Evolutionary conservation across 352 stramenopile species (phyloP).

Genomic region (Phytopythium montanum): DNA sequence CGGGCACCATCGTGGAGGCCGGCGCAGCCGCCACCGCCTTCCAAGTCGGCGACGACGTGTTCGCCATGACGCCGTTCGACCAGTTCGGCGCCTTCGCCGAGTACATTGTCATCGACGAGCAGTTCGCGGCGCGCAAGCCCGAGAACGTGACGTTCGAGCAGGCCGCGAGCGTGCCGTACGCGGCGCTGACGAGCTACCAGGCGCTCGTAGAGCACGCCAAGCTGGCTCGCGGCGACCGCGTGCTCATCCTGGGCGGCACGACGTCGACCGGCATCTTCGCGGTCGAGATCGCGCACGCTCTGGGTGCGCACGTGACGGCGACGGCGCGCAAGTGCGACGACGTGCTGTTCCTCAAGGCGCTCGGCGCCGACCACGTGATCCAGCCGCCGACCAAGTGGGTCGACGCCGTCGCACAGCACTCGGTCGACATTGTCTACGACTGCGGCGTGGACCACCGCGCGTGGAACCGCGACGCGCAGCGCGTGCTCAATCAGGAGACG

Average conservation of each 20-base stretch:
- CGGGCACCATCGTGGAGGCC: constrained; percentile 54
- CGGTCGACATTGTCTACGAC: constrained; percentile 35
- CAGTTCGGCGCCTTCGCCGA: constrained; percentile 53
- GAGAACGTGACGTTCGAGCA: constrained; percentile 45
- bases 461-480: constrained; percentile 27
- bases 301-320: constrained; percentile 47
- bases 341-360: constrained; percentile 38
- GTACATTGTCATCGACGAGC: constrained; percentile 31
- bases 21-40: constrained; percentile 39
- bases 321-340: constrained; percentile 60
- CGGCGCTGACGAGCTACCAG: constrained; percentile 59
- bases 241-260: constrained; percentile 62
- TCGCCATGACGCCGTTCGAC: constrained; percentile 37
- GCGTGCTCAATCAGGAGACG: constrained; percentile 24
- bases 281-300: constrained; percentile 56
- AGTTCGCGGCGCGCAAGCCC: constrained; percentile 47
- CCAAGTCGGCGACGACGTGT: constrained; percentile 58
- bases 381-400: constrained; percentile 49
- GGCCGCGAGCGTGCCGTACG: constrained; percentile 44
- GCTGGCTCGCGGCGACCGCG: constrained; percentile 17
- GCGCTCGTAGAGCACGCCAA: constrained; percentile 30
- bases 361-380: constrained; percentile 47
- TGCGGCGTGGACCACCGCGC: constrained; percentile 25
- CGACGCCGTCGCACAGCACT: constrained; percentile 28
- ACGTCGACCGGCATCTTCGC: constrained; percentile 57